phyloP scores from a whole-genome alignment of 257 asterid genomes.

The Plantago elongata region DNA sequence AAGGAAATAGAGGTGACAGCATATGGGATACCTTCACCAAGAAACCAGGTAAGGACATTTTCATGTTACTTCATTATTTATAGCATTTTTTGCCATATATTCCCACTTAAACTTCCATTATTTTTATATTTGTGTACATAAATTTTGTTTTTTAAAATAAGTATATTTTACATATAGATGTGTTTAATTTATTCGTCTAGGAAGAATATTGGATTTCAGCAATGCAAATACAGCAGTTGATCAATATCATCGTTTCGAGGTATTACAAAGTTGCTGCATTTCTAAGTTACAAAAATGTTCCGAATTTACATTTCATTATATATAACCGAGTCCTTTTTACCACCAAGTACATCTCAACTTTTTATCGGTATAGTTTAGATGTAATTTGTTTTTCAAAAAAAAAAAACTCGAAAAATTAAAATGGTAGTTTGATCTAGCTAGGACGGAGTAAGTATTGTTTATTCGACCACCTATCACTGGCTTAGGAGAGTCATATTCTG shows the following conservation, averaged over 20 bases:
- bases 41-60: slow-evolving; percentile 42
- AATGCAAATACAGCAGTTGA: slow-evolving; percentile 75
- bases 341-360: too few species aligned
- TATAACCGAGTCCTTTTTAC: too few species aligned
- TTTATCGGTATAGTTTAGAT: neutral
- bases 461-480: neutral
- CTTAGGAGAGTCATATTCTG: neutral
- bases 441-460: too few species aligned
- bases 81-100: too few species aligned
- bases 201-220: slow-evolving; percentile 81
- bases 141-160: neutral
- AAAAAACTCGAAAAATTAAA: neutral
- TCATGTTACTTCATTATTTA: too few species aligned
- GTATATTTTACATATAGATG: neutral
- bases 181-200: slow-evolving; percentile 18
- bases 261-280: neutral
- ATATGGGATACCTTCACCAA: slow-evolving; percentile 79
- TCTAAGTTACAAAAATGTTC: too few species aligned
- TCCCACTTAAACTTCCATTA: too few species aligned
- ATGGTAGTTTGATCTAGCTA: too few species aligned
- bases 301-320: too few species aligned
- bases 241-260: slow-evolving; percentile 86
- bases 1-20: slow-evolving; percentile 76
- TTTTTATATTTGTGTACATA: too few species aligned
- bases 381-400: neutral